Conservation (phyloP, 83 land plant genomes). For the Picea engelmannii region DNA sequence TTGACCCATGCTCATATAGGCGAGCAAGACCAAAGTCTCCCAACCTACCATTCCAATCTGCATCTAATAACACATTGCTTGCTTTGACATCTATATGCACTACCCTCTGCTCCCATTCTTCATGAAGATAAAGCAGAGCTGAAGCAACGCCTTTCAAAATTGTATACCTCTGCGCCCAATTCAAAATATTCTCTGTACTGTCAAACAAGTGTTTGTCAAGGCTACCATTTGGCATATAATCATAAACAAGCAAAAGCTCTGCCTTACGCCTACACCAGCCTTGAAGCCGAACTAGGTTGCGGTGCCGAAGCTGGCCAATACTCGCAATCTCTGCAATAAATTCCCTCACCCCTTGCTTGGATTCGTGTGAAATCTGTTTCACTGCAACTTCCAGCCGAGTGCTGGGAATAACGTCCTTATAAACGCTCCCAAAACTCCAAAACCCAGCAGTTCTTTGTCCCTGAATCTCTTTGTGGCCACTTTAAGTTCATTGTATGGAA, state of each 20-base stretch:
- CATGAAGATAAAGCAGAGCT: constrained; percentile 29
- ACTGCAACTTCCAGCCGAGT: constrained; percentile 47
- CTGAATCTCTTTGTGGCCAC: constrained; percentile 52
- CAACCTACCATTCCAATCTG: constrained; percentile 54
- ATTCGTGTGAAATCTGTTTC: constrained; percentile 44
- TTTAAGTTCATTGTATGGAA: constrained; percentile 41
- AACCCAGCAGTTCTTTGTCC: constrained; percentile 37
- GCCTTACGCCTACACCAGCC: constrained; percentile 35
- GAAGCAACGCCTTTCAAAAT: constrained; percentile 27
- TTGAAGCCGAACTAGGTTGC: constrained; percentile 33
- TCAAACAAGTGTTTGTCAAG: constrained; percentile 25
- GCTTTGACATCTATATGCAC: constrained; percentile 84
- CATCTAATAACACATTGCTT: constrained; percentile 70
- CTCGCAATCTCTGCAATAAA: constrained; percentile 45
- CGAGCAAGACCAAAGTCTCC: constrained; percentile 86
- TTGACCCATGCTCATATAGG: constrained; percentile 55
- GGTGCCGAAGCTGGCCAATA: constrained; percentile 34
- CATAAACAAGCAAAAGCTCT: constrained; percentile 51
- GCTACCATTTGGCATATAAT: constrained; percentile 56
- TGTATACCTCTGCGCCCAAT: constrained; percentile 21
- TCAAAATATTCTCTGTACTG: background rate
- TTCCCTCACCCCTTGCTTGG: constrained; percentile 51
- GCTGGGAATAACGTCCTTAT: constrained; percentile 36
- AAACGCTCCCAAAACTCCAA: constrained; percentile 52
- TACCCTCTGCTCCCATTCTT: constrained; percentile 65